These are phyloP conservation scores for Ganoderma meredithae DNA, from an alignment of 1,284 basidiomycete species.

Conservation along the genomic window DNA sequence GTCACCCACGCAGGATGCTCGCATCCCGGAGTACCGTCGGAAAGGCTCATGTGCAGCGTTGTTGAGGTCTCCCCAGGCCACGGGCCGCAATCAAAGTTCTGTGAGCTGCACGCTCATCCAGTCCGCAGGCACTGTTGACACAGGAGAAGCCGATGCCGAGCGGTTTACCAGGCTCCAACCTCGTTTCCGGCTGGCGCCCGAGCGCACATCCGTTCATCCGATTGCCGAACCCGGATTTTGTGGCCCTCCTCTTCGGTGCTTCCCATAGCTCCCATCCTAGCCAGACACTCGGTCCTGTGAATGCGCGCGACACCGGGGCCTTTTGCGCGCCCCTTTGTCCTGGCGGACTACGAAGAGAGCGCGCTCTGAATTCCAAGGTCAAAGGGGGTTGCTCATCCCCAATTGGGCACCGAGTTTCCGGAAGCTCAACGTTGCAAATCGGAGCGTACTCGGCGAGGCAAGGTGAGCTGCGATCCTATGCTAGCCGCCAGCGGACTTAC, in stretches of 20 bases:
- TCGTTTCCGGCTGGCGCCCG: not conserved
- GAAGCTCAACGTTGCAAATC: not conserved
- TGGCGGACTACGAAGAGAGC: not conserved
- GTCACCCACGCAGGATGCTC: not conserved
- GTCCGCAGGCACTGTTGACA: not conserved
- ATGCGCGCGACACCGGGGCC: not conserved
- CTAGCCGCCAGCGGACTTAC: not conserved
- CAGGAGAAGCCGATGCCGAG: not conserved
- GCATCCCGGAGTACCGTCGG: not conserved
- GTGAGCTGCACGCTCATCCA: not conserved
- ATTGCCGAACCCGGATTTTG: not conserved
- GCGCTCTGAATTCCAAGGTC: not conserved
- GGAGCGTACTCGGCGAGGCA: not conserved
- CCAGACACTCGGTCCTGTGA: not conserved
- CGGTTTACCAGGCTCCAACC: not conserved
- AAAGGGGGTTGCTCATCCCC: not conserved
- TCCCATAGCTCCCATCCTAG: not conserved
- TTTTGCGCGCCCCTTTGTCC: not conserved
- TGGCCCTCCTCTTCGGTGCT: not conserved
- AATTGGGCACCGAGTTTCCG: constrained; percentile 1
- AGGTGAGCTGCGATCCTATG: constrained; percentile 1
- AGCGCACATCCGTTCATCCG: constrained; percentile 1
- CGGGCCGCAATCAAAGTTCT: not conserved
- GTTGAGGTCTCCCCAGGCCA: not conserved
- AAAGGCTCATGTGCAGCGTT: not conserved